Conservation (phyloP, 441 rosid genomes). For the Populus hybrid region DNA sequence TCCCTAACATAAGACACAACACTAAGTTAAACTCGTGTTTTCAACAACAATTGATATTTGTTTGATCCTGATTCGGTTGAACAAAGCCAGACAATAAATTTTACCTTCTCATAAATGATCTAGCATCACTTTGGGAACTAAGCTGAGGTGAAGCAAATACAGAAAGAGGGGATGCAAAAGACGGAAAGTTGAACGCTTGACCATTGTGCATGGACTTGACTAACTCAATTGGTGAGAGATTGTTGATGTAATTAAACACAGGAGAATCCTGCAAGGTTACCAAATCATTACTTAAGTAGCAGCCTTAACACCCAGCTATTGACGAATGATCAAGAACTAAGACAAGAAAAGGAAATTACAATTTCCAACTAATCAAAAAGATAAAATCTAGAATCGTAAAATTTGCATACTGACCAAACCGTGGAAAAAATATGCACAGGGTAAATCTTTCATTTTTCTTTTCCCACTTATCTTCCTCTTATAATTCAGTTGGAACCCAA, state of each 20-base stretch:
- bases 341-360: neutral
- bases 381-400: neutral
- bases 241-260: conserved; percentile 77
- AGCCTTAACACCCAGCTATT: neutral
- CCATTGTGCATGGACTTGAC: conserved; percentile 51
- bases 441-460: neutral
- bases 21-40: neutral
- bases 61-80: neutral
- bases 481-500: neutral
- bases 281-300: neutral
- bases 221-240: conserved; percentile 81
- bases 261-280: conserved; percentile 75
- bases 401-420: neutral
- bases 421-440: neutral
- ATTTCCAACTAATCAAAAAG: too few species aligned
- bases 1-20: conserved; percentile 33
- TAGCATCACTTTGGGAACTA: conserved; percentile 50
- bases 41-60: neutral
- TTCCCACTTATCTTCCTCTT: neutral
- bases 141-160: conserved; percentile 84
- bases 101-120: conserved; percentile 70
- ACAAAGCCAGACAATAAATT: neutral
- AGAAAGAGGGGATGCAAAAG: conserved; percentile 70
- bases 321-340: neutral
- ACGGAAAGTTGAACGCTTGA: conserved; percentile 61